Percentiles rank a stretch among this genome's conserved stretches.
phyloP scores from a whole-genome alignment of 1,139 yeast genomes.

The Ashbya aceris region DNA sequence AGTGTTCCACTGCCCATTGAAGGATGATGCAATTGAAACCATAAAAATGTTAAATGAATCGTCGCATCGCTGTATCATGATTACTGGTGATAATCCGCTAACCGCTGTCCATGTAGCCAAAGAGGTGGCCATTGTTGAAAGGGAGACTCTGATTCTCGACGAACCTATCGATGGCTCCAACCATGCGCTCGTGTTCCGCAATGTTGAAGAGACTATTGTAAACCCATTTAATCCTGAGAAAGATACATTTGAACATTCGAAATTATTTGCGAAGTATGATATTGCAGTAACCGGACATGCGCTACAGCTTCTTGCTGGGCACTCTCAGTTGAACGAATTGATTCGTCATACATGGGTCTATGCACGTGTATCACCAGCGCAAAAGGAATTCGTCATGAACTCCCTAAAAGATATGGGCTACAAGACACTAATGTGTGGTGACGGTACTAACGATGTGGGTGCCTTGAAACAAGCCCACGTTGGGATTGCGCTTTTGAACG shows the following conservation, averaged over 20 bases:
- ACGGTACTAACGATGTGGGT: constrained; percentile 99
- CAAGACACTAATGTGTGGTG: constrained; percentile 97
- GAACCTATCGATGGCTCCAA: constrained; percentile 58
- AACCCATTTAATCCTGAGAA: constrained; percentile 55
- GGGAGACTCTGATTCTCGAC: constrained; percentile 79
- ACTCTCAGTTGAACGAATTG: constrained; percentile 58
- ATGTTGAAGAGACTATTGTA: constrained; percentile 64
- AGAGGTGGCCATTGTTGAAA: constrained; percentile 79
- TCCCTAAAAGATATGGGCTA: constrained; percentile 83
- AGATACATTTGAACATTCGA: constrained; percentile 45
- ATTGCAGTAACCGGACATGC: constrained; percentile 94
- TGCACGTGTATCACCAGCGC: constrained; percentile 95
- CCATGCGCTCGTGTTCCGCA: constrained; percentile 72
- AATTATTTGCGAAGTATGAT: constrained; percentile 60
- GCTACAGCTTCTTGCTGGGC: constrained; percentile 51
- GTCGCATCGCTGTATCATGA: constrained; percentile 92
- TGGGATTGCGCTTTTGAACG: constrained; percentile 94
- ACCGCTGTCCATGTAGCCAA: constrained; percentile 98
- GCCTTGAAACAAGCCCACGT: constrained; percentile 97
- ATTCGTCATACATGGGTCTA: constrained; percentile 92
- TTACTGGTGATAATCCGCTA: constrained; percentile 97
- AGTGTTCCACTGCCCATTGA: constrained; percentile 95
- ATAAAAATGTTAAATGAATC: constrained; percentile 90
- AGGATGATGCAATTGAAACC: constrained; percentile 83
- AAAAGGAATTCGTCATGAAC: constrained; percentile 83